Base-by-base conservation (phyloP, 441 rosid genomes). In the Capsella rubella region DNA sequence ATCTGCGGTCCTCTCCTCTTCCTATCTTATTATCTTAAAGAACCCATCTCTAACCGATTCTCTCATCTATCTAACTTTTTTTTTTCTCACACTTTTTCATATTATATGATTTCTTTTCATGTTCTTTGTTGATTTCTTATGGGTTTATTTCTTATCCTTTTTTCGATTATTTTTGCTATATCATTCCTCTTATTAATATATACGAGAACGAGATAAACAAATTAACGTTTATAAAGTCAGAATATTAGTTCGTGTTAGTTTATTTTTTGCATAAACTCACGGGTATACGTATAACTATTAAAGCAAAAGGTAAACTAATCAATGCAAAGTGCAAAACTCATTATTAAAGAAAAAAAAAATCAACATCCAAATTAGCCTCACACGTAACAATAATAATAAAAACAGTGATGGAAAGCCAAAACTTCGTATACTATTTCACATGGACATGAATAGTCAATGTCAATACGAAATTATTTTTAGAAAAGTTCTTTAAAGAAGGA, bases 361-460 rank as follows among this genome's bases (percentile, higher is more conserved):
- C 3, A 32, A 62, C 51, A 63, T 76, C 56, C 46, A 69, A 47
- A 21, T 55, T 63, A 63, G 60, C 53, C 39, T 46, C 65, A 68
- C 63, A 68, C 74, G 64, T 75, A 68, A 45, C 9, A 49, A 70
- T 61, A 62, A 21, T 21, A 21, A 21, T 21, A 21, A 21, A 69
- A 69, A 70, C 56, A 69, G 61, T 56, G 49, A 76, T 64, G 60
- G 54, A 70, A 76, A 76, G 79, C 50, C 69, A 60, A 74, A 6
- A 47, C 58, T 75, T 75, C 49, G 31, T 53, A 69, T 45, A 27
- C 37, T 70, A 43, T 45, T 42, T 64, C 76, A 77, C 76, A 77
- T 77, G 80, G 80, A 71, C 50, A 71, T 60, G 62, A 50, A 76
- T 76, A 49, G 67, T 76, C 75, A 76, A 76, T 69, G 75, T 76